Base-by-base conservation (phyloP, 2,329 filamentous ascomycete species). In the Cladorrhinum sp. region DNA sequence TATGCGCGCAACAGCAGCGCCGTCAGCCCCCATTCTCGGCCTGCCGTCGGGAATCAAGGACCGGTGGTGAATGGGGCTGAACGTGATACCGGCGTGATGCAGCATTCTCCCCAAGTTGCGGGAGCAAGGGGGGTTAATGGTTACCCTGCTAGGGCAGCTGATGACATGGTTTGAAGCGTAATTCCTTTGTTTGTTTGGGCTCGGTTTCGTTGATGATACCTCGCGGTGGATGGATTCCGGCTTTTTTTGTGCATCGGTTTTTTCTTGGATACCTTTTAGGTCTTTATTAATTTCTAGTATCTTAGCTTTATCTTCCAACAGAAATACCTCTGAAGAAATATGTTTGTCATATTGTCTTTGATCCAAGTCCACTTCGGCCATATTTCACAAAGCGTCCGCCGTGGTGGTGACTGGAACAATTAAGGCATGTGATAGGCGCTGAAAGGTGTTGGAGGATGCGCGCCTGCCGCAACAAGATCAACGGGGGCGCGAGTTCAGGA, bases 81-180 rank as follows among this genome's bases (percentile, higher is more conserved):
- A 3, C 49, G 51, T 33, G 51, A 23, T 5, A 26, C 42, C 26
- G 49, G 21, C 2, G 46, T 60, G 42, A 16, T 16, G 12, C 57
- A 63, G 16, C 58, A 57, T 8, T 23, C 53, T 3, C 36, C 62
- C 12, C 51, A 33, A n/a, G 50, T 33, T 16, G 55, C 26, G 5
- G 48, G 51, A 18, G 30, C n/a, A 2, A 36, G 23, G 5, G 54
- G 58, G n/a, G 18, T n/a, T 2, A 57, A 55, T 23, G 62, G 56
- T 21, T 55, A 61, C 24, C 28, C 60, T 59, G 56, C 49, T 1
- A 28, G 62, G n/a, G 58, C n/a, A n/a, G n/a, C 52, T 3, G 62
- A 61, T 55, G 21, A 63, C 7, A 59, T 63, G 52, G 62, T 61
- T 7, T 63, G 54, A 57, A n/a, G n/a, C n/a, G n/a, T n/a, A n/a